Conservation (phyloP, 495 filamentous ascomycete species). For the Articulospora tetracladia region DNA sequence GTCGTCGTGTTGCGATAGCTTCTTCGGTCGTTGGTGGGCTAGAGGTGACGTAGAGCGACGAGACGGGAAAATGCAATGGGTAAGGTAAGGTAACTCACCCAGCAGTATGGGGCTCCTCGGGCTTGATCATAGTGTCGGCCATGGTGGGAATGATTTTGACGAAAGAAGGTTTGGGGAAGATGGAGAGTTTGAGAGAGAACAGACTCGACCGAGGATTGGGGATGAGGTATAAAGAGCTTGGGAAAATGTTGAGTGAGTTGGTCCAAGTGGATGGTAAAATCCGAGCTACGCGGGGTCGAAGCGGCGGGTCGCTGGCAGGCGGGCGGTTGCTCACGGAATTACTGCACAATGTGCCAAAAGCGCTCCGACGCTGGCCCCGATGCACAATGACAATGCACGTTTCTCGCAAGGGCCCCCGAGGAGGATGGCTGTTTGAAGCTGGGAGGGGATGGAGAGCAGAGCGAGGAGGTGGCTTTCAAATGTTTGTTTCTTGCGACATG, state of each 20-base stretch:
- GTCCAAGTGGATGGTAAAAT: background rate
- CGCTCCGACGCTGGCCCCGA: background rate
- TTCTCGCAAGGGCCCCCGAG: background rate
- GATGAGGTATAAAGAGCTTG: slow-evolving; percentile 6
- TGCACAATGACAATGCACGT: slow-evolving; percentile 8
- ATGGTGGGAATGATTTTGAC: slow-evolving; percentile 30
- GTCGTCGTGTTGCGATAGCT: slow-evolving; percentile 13
- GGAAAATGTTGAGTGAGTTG: slow-evolving; percentile 15
- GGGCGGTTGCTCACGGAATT: slow-evolving; percentile 1
- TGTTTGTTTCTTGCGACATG: background rate
- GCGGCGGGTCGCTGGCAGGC: background rate
- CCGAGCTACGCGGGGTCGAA: slow-evolving; percentile 18
- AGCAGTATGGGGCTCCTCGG: slow-evolving; percentile 55
- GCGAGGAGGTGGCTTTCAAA: background rate
- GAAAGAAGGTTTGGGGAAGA: background rate
- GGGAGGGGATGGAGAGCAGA: background rate
- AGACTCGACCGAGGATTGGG: background rate
- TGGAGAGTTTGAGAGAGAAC: background rate
- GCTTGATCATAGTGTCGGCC: slow-evolving; percentile 60
- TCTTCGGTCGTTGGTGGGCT: background rate
- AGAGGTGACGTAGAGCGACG: slow-evolving; percentile 28
- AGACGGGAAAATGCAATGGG: slow-evolving; percentile 16
- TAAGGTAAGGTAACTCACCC: slow-evolving; percentile 59
- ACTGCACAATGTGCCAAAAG: background rate
- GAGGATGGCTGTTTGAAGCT: too few relatives aligned